phyloP scores from a whole-genome alignment of 1,139 yeast genomes.

The Pneumocystis jirovecii region DNA sequence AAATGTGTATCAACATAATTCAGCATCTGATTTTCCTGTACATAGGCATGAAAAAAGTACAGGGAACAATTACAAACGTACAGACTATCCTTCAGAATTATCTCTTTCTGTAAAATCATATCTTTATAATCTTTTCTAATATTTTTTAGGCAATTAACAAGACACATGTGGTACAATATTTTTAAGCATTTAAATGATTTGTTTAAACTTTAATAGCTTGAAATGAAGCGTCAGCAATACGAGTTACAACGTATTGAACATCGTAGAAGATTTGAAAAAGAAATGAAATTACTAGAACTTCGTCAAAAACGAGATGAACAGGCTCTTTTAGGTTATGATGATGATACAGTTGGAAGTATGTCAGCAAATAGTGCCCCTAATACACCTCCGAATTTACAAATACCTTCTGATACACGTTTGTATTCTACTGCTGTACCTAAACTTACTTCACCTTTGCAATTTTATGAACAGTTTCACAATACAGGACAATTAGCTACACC shows the following conservation, averaged over 20 bases:
- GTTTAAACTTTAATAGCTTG: not conserved
- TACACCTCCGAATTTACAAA: not conserved
- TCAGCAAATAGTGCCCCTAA: not conserved
- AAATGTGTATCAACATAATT: not conserved
- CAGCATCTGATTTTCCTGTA: not conserved
- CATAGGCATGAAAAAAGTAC: not conserved
- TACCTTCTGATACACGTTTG: not conserved
- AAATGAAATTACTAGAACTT: slow-evolving; percentile 1
- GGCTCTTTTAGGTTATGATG: not conserved
- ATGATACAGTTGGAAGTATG: not conserved
- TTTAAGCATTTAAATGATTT: not conserved
- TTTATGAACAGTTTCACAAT: not conserved
- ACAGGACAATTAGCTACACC: not conserved
- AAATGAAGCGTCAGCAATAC: slow-evolving; percentile 1
- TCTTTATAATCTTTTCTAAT: not conserved
- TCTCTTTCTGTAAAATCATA: not conserved
- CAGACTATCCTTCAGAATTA: not conserved
- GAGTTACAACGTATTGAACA: slow-evolving; percentile 1
- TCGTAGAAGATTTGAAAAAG: not conserved
- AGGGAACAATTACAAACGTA: not conserved
- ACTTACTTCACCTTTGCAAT: not conserved
- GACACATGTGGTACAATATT: not conserved
- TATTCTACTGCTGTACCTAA: not conserved
- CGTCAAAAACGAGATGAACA: not conserved
- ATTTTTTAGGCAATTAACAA: not conserved